Conservation (phyloP, 371 early-diverging fungal species). For the Chytridium lagenaria region DNA sequence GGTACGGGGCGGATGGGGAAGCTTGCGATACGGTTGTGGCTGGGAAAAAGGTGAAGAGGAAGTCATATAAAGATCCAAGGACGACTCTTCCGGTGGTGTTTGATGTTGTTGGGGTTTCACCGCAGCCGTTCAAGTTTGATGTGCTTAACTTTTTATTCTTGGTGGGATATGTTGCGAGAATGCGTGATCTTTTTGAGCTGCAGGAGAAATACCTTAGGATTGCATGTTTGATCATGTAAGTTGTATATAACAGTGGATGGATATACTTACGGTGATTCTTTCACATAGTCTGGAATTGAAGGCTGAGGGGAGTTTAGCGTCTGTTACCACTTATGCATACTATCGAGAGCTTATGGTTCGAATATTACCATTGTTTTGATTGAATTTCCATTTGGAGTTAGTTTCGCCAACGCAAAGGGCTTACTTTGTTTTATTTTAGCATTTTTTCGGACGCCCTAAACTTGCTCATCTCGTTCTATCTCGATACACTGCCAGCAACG, state of each 20-base stretch:
- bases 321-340: background rate
- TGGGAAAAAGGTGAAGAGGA: background rate
- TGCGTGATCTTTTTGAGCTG: background rate
- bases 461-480: background rate
- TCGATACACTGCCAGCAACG: background rate
- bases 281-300: background rate
- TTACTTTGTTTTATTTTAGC: background rate
- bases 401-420: background rate
- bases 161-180: background rate
- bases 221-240: background rate
- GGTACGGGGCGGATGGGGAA: background rate
- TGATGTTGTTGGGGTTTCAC: background rate
- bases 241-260: background rate
- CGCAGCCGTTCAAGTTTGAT: background rate
- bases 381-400: no score
- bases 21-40: no score
- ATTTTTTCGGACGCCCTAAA: background rate
- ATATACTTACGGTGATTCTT: no score
- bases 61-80: background rate
- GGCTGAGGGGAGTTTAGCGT: background rate
- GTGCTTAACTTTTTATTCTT: background rate
- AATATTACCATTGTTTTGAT: no score
- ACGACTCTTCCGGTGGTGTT: background rate
- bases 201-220: background rate
- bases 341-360: constrained; percentile 3